phyloP scores from a whole-genome alignment of 257 asterid genomes.

The Solanum sejunctum region DNA sequence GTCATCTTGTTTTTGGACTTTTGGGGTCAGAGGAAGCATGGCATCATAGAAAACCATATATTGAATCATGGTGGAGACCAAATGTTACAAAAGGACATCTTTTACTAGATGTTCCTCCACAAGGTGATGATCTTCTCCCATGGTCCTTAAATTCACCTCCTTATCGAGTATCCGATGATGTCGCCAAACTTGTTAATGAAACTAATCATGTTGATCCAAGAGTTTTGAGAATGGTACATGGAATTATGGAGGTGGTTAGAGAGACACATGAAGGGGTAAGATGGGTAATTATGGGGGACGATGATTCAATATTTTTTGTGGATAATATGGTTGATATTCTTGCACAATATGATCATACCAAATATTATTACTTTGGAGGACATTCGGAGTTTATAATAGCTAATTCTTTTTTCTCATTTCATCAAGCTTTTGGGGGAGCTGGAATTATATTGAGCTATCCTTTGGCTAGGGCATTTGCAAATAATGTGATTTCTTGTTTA shows the following conservation, averaged over 20 bases:
- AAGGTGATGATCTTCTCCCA: constrained; percentile 4
- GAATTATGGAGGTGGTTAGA: constrained; percentile 16
- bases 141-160: constrained; percentile 21
- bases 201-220: neutral
- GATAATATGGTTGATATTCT: neutral
- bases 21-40: constrained; percentile 17
- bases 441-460: constrained; percentile 19
- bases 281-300: neutral
- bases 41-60: constrained; percentile 8
- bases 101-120: constrained; percentile 10
- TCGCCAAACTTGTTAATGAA: neutral
- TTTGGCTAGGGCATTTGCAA: constrained; percentile 8
- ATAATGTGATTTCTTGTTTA: constrained; percentile 8
- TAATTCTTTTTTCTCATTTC: constrained; percentile 2
- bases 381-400: constrained; percentile 6
- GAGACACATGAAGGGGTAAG: constrained; percentile 2
- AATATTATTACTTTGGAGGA: constrained; percentile 16
- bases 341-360: constrained; percentile 9
- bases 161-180: constrained; percentile 4
- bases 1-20: constrained; percentile 15
- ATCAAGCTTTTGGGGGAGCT: constrained; percentile 25
- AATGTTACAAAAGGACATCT: constrained; percentile 7
- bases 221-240: constrained; percentile 16
- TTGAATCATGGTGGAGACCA: constrained; percentile 28
- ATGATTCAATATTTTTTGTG: neutral